Percentiles rank a stretch among this genome's conserved stretches.
Evolutionary conservation across 2,329 filamentous ascomycete genomes (phyloP).

Genomic region (Dactylellina haptotyla): DNA sequence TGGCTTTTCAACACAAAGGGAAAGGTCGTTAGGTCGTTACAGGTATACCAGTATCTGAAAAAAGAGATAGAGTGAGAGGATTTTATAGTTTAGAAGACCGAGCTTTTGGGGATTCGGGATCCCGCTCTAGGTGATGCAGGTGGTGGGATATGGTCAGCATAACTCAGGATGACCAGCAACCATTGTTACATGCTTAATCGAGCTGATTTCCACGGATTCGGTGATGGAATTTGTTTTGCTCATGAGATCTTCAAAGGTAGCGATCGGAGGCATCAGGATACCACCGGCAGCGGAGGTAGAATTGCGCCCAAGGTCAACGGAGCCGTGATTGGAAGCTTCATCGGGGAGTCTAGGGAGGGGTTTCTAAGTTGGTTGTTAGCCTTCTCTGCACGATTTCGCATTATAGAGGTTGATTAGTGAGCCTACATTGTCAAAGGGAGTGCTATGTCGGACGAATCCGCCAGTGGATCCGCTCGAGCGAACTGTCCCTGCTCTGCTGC

Average conservation of each 20-base stretch:
- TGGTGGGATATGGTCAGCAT: slow-evolving; percentile 8
- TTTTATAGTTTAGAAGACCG: neutral
- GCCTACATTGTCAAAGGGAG: slow-evolving; percentile 51
- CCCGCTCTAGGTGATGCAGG: neutral
- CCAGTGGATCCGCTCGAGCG: slow-evolving; percentile 36
- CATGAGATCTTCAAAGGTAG: slow-evolving; percentile 49
- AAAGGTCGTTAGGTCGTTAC: slow-evolving; percentile 23
- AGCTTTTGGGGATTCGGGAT: no score
- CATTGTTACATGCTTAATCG: slow-evolving; percentile 50
- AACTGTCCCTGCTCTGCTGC: slow-evolving; percentile 31
- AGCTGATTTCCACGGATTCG: slow-evolving; percentile 41
- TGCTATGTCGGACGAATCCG: slow-evolving; percentile 43
- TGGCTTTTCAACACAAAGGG: slow-evolving; percentile 9
- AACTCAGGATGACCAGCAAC: slow-evolving; percentile 52
- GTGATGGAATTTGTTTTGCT: slow-evolving; percentile 45
- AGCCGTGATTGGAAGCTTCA: slow-evolving; percentile 11
- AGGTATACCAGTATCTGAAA: slow-evolving; percentile 7
- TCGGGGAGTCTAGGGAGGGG: slow-evolving; percentile 46
- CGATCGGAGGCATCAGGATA: slow-evolving; percentile 32
- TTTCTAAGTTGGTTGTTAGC: slow-evolving; percentile 31
- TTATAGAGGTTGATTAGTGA: neutral
- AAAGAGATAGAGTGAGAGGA: neutral
- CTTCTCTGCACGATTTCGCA: neutral
- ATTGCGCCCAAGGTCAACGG: slow-evolving; percentile 1
- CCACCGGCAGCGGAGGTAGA: neutral